phyloP scores from a whole-genome alignment of 2,329 filamentous ascomycete genomes.

The Niveomyces coronatus region DNA sequence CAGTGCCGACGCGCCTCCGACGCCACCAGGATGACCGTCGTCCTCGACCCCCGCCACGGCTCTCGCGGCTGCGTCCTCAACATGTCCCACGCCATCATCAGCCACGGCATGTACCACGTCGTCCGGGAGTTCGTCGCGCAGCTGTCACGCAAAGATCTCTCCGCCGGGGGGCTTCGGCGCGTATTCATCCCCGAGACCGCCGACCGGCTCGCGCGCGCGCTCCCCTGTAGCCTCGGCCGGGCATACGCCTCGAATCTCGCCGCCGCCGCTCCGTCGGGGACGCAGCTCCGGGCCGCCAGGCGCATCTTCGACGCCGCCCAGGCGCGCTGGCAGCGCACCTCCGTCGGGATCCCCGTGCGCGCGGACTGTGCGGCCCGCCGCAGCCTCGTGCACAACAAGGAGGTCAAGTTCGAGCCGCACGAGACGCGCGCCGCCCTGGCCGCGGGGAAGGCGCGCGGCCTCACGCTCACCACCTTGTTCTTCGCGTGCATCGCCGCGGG shows the following conservation, averaged over 20 bases:
- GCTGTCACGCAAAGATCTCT: too few species aligned
- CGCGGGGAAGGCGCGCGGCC: not conserved
- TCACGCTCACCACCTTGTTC: not conserved
- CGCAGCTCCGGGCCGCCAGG: not conserved
- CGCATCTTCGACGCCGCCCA: not conserved
- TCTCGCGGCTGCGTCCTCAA: not conserved
- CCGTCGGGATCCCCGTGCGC: not conserved
- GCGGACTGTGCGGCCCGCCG: not conserved
- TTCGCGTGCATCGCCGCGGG: not conserved
- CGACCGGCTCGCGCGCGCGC: not conserved
- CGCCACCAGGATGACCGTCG: not conserved
- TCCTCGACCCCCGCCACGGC: not conserved
- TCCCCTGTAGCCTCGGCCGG: not conserved
- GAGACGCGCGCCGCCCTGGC: not conserved
- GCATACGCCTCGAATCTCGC: not conserved
- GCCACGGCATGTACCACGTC: not conserved
- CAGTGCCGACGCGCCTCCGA: not conserved
- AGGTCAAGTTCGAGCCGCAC: not conserved
- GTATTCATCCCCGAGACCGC: not conserved
- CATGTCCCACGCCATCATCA: conserved; percentile 3
- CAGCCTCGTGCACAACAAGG: conserved; percentile 2
- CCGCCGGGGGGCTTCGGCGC: too few species aligned
- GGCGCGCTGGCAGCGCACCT: not conserved
- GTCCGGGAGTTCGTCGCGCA: not conserved
- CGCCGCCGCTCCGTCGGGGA: not conserved